phyloP scores from a whole-genome alignment of 2,329 filamentous ascomycete genomes.

The Penicillium sp. region DNA sequence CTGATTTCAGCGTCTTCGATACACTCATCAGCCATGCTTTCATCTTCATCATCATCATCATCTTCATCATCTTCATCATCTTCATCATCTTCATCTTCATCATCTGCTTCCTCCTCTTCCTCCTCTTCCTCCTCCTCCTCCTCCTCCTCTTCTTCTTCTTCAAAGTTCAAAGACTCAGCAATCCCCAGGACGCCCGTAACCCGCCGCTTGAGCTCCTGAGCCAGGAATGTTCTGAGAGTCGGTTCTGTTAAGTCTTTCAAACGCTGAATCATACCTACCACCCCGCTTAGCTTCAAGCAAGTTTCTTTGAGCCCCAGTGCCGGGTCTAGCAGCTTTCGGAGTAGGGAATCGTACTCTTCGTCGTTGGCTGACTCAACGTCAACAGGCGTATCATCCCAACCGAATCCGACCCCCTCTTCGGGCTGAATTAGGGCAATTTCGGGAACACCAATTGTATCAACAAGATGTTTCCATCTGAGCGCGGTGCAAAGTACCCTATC shows the following conservation, averaged over 20 bases:
- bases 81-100: not conserved
- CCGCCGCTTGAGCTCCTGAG: not conserved
- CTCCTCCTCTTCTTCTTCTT: not conserved
- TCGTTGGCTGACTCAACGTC: not conserved
- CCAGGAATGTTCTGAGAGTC: not conserved
- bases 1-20: not conserved
- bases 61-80: too few species aligned
- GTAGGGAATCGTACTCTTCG: not conserved
- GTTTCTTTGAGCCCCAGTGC: not conserved
- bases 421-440: not conserved
- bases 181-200: not conserved
- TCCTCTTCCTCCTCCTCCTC: too few species aligned
- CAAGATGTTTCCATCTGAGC: not conserved
- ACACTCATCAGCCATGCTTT: not conserved
- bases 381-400: not conserved
- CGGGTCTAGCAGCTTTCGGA: not conserved
- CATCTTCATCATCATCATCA: slow-evolving; percentile 1
- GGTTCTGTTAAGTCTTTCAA: not conserved
- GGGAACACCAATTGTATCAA: slow-evolving; percentile 1
- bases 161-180: not conserved
- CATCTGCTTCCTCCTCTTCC: too few species aligned
- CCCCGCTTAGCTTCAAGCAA: not conserved
- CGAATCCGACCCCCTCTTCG: not conserved
- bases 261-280: slow-evolving; percentile 1
- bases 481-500: not conserved